Evolutionary conservation across 2,329 filamentous ascomycete species (phyloP).

Genomic region (Pseudogymnoascus sp.): DNA sequence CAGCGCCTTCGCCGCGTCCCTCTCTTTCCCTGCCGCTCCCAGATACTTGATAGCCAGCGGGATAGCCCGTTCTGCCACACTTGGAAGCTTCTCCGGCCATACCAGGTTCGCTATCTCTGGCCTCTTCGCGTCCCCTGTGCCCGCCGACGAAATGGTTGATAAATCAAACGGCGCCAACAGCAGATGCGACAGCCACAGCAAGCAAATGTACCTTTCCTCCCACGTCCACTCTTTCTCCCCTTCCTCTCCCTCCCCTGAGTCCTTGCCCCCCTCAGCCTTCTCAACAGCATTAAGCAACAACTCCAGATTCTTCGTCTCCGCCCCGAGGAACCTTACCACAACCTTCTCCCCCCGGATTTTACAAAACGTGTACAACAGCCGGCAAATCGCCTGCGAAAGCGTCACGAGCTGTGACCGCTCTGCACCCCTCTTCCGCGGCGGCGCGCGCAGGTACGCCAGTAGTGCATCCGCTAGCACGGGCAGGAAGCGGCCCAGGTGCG

Average conservation of each 20-base stretch:
- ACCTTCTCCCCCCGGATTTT: conserved; percentile 93
- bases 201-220: conserved; percentile 80
- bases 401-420: conserved; percentile 31
- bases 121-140: conserved; percentile 38
- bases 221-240: conserved; percentile 48
- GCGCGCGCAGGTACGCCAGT: conserved; percentile 52
- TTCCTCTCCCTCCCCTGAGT: conserved; percentile 13
- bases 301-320: conserved; percentile 79
- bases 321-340: conserved; percentile 81
- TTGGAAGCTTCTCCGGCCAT: conserved; percentile 55
- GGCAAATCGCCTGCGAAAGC: conserved; percentile 55
- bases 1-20: conserved; percentile 75
- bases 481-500: conserved; percentile 67
- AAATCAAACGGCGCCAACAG: conserved; percentile 85
- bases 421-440: conserved; percentile 28
- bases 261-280: conserved; percentile 32
- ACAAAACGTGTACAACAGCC: conserved; percentile 79
- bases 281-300: conserved; percentile 69
- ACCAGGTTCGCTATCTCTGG: conserved; percentile 39
- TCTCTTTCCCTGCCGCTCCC: conserved; percentile 70
- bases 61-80: conserved; percentile 61
- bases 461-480: conserved; percentile 69
- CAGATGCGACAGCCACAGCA: conserved; percentile 81
- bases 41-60: conserved; percentile 65
- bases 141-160: conserved; percentile 65